Base-by-base conservation (phyloP, 495 filamentous ascomycete species). In the Platismatia glauca region DNA sequence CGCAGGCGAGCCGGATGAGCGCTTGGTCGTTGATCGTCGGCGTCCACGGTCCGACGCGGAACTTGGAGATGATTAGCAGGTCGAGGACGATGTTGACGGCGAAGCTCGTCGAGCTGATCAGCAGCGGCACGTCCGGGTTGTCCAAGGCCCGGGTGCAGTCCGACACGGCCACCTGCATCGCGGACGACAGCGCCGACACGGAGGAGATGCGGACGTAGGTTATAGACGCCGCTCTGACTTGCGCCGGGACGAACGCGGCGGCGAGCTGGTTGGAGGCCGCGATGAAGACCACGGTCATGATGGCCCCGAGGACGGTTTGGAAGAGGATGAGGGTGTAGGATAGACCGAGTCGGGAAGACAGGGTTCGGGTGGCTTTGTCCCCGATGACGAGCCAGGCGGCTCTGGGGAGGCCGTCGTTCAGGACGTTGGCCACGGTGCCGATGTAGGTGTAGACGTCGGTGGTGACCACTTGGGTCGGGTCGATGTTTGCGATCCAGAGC, bases 371-470 rank as follows among this genome's bases (percentile, higher is more conserved):
- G 9, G 78, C 70, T 57, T 80, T 80, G 73, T 90, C 85, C 13
- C 84, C 88, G 65, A 90, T 90, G 61, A 87, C 76, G 20, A 85
- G 72, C 84, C 84, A 90, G 9, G 86, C 79, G 1, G 85, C 80
- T 29, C 86, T 77, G 0, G 87, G 88, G 9, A 90, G 82, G 18
- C 87, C 86, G 67, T 91, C 86, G 71, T 90, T 90, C 48, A 90
- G 72, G 1, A 89, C 86, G 66, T 90, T 82, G 0, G 78, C 81
- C 20, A 89, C 77, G 22, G 82, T 76, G 33, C 81, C 78, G 64
- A 90, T 87, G 62, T 83, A 83, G 11, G 82, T 85, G 69, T 84
- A 86, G 12, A 76, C 68, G 62, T 89, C 87, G 0, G 87, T 88
- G 9, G 84, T 88, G 20, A 81, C 86, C n/a, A 90, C 83, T 50